These are phyloP conservation scores for Lactuca saligna DNA, from an alignment of 129 eudicot species.

Conservation along the genomic window DNA sequence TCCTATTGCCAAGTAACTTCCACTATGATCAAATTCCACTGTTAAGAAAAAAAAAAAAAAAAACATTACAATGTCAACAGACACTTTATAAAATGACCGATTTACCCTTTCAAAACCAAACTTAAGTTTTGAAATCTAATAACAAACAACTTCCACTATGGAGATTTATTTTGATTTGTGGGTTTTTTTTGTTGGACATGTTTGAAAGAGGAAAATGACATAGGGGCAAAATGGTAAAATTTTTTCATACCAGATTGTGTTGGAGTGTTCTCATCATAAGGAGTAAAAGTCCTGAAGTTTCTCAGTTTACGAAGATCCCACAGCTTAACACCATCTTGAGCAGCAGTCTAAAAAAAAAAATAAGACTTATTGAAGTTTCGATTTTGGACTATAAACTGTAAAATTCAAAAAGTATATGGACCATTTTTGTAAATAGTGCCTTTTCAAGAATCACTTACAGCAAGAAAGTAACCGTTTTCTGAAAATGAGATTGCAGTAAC, in stretches of 20 bases:
- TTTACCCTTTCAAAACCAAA: neutral
- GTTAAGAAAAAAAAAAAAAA: slow-evolving; percentile 31
- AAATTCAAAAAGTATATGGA: too few species aligned
- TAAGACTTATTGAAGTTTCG: too few species aligned
- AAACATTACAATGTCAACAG: slow-evolving; percentile 4
- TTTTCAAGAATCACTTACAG: slow-evolving; percentile 46
- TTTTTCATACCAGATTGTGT: slow-evolving; percentile 61
- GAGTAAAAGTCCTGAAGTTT: slow-evolving; percentile 83
- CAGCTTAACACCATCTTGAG: slow-evolving; percentile 93
- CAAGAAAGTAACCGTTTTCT: slow-evolving; percentile 88
- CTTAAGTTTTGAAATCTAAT: too few species aligned
- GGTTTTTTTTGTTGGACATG: too few species aligned
- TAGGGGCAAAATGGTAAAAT: neutral
- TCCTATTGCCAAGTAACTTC: slow-evolving; percentile 89
- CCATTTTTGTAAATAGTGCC: neutral
- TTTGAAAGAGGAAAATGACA: too few species aligned
- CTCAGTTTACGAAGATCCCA: slow-evolving; percentile 97
- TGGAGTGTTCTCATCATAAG: slow-evolving; percentile 78
- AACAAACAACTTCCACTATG: too few species aligned
- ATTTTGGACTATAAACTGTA: too few species aligned
- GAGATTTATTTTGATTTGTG: too few species aligned
- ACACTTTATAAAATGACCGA: neutral
- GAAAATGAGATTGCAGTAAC: slow-evolving; percentile 78
- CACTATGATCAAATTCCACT: slow-evolving; percentile 97
- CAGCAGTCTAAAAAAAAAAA: slow-evolving; percentile 54